Evolutionary conservation across 192 early-diverging fungal genomes (phyloP).

Genomic region (Mortierella claussenii): DNA sequence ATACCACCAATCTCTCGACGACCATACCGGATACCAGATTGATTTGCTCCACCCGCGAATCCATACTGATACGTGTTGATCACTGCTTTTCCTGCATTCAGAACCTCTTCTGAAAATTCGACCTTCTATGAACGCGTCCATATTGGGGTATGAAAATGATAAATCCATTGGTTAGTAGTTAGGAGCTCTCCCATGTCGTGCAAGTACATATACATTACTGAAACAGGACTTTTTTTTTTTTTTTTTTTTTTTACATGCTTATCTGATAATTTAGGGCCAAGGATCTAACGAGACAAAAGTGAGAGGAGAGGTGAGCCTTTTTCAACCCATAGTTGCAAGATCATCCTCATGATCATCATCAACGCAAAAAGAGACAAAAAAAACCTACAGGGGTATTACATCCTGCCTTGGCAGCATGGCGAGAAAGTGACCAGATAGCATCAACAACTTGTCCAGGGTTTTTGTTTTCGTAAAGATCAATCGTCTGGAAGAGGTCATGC

Average conservation of each 20-base stretch:
- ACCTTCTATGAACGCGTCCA: too few relatives aligned
- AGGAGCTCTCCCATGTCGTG: too few relatives aligned
- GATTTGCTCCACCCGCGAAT: conserved; percentile 55
- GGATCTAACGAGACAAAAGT: conserved; percentile 30
- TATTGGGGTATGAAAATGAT: too few relatives aligned
- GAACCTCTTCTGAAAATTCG: conserved; percentile 69
- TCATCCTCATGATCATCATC: too few relatives aligned
- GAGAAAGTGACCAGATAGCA: conserved; percentile 76
- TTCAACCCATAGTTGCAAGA: too few relatives aligned
- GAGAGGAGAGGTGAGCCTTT: not conserved
- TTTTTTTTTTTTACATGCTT: conserved; percentile 52
- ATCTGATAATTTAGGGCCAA: conserved; percentile 82
- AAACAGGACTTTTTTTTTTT: too few relatives aligned
- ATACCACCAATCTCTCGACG: conserved; percentile 45
- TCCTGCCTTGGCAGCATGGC: conserved; percentile 74
- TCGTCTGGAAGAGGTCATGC: conserved; percentile 81
- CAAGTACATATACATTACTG: too few relatives aligned
- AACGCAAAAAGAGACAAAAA: too few relatives aligned
- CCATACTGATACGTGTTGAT: conserved; percentile 65
- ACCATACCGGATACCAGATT: conserved; percentile 18
- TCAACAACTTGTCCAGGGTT: conserved; percentile 77
- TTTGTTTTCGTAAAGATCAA: conserved; percentile 83
- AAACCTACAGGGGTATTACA: conserved; percentile 51
- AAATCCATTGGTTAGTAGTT: too few relatives aligned
- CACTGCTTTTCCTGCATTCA: conserved; percentile 64